Evolutionary conservation across 345 rosid genomes (phyloP).

Genomic region (Salix arbutifolia): DNA sequence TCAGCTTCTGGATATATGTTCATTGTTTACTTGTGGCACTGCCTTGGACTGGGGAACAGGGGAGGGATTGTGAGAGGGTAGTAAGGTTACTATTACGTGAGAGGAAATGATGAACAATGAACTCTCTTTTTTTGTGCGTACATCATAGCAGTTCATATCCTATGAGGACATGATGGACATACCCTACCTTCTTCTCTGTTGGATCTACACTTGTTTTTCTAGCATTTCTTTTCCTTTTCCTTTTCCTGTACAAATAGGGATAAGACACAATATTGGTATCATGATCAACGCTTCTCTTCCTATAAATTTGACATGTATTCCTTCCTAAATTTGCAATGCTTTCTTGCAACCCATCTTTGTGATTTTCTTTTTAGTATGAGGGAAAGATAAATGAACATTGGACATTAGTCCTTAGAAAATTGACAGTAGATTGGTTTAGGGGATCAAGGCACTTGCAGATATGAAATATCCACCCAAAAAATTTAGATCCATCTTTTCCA

Average conservation of each 20-base stretch:
- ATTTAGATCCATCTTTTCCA: not conserved
- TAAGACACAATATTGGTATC: not conserved
- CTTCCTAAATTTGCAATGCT: not conserved
- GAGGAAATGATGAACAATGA: not conserved
- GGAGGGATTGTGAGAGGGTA: not conserved
- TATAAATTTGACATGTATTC: not conserved
- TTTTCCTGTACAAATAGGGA: not conserved
- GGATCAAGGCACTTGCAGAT: not conserved
- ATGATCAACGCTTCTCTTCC: not conserved
- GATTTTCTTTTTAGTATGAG: not conserved
- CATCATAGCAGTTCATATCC: not conserved
- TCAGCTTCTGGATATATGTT: not conserved
- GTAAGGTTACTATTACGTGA: not conserved
- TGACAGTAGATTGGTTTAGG: not conserved
- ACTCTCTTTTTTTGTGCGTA: not conserved
- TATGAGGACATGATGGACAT: not conserved
- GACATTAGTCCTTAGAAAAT: not conserved
- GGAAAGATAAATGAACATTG: not conserved
- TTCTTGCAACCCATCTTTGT: not conserved
- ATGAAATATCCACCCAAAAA: not conserved
- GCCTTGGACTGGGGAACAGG: not conserved
- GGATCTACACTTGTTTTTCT: not conserved
- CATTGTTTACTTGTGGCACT: not conserved
- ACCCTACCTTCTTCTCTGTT: not conserved
- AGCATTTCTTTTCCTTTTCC: not conserved